Evolutionary conservation across 768 basidiomycete species (phyloP).

Genomic region (Auricularia cornea): DNA sequence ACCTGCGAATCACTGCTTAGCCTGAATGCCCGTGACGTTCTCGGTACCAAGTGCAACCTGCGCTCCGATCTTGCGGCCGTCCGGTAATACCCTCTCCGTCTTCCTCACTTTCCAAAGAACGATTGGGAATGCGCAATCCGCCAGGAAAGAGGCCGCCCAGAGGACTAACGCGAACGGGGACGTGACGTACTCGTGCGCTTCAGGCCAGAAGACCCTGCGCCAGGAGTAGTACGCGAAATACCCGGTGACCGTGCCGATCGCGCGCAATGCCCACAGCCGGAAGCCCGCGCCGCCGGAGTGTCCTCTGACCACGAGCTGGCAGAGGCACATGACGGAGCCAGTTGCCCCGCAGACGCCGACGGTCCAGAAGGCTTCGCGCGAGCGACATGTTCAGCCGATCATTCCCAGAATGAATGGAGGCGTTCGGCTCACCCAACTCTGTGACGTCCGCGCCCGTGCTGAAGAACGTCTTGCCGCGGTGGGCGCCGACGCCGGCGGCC

Average conservation of each 20-base stretch:
- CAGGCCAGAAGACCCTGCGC: not conserved
- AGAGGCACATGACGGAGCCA: not conserved
- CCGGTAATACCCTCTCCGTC: not conserved
- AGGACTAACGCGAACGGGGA: not conserved
- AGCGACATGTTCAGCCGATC: too few relatives aligned
- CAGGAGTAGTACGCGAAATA: not conserved
- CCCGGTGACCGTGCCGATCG: not conserved
- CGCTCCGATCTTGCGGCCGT: not conserved
- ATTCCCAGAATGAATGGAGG: too few relatives aligned
- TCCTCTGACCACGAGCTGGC: not conserved
- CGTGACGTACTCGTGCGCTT: not conserved
- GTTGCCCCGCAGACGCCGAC: not conserved
- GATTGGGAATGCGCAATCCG: not conserved
- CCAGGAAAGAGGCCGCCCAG: not conserved
- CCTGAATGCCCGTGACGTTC: too few relatives aligned
- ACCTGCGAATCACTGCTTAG: too few relatives aligned
- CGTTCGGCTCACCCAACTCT: not conserved
- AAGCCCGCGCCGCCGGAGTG: not conserved
- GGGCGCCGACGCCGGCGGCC: not conserved
- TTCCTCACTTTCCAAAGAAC: not conserved
- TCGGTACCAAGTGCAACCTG: too few relatives aligned
- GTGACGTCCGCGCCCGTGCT: not conserved
- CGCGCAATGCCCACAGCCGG: not conserved
- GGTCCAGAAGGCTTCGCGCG: not conserved
- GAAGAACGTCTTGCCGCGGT: not conserved